phyloP scores from a whole-genome alignment of 257 asterid genomes.

The Cinchona pubescens region DNA sequence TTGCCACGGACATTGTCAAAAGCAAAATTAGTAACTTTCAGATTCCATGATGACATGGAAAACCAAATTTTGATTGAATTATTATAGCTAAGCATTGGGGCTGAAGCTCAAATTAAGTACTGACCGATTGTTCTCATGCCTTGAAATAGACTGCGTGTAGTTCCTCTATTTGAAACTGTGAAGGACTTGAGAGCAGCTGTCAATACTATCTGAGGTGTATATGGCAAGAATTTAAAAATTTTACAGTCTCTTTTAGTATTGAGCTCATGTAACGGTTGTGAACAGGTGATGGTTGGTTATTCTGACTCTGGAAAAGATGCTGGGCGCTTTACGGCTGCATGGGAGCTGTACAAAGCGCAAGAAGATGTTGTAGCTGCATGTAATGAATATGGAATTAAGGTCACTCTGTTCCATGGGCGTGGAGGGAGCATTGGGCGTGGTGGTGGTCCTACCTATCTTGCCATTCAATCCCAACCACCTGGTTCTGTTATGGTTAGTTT shows the following conservation, averaged over 20 bases:
- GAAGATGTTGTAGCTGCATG: constrained; percentile 95
- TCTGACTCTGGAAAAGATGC: constrained; percentile 99
- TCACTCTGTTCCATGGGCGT: constrained; percentile 96
- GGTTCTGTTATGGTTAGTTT: constrained; percentile 91
- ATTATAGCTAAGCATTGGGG: not conserved
- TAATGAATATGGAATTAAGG: constrained; percentile 76
- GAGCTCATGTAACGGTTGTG: constrained; percentile 23
- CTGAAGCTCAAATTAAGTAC: constrained; percentile 3
- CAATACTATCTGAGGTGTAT: constrained; percentile 86
- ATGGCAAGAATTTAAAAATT: not conserved
- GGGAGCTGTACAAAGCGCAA: constrained; percentile 99
- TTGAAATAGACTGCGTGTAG: constrained; percentile 74
- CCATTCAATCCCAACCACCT: constrained; percentile 97
- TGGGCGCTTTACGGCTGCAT: constrained; percentile 92
- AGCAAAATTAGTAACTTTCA: not conserved
- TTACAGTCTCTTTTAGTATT: constrained; percentile 13
- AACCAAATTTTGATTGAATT: not conserved
- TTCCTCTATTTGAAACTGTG: constrained; percentile 95
- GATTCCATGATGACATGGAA: not conserved
- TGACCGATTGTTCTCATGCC: constrained; percentile 11
- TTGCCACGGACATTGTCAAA: not conserved
- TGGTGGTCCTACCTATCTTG: constrained; percentile 94
- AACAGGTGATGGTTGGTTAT: constrained; percentile 98
- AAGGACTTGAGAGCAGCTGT: constrained; percentile 95
- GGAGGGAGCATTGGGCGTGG: constrained; percentile 99